Evolutionary conservation across 495 filamentous ascomycete species (phyloP).

Genomic region (Darksidea phi): DNA sequence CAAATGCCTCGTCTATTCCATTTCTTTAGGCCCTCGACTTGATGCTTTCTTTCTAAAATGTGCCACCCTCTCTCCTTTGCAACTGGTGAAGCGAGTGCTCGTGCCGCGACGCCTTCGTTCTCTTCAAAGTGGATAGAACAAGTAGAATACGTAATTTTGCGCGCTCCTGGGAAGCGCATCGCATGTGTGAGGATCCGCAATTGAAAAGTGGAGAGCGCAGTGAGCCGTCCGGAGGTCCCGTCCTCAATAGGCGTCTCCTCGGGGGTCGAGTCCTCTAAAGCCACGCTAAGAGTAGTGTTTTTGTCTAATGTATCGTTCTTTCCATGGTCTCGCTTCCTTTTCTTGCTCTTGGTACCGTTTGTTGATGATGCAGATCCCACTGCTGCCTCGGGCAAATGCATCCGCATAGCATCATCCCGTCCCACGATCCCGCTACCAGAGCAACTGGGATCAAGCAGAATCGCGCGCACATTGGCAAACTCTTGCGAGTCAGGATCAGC

Average conservation of each 20-base stretch:
- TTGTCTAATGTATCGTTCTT: background rate
- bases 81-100: constrained; percentile 62
- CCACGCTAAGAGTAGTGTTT: constrained; percentile 40
- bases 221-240: constrained; percentile 52
- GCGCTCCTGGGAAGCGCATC: constrained; percentile 74
- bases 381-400: constrained; percentile 51
- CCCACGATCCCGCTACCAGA: constrained; percentile 93
- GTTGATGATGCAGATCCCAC: background rate
- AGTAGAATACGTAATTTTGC: constrained; percentile 82
- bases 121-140: constrained; percentile 84
- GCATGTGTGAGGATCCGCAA: constrained; percentile 51
- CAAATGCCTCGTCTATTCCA: constrained; percentile 67
- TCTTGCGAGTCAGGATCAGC: constrained; percentile 59
- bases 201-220: constrained; percentile 50
- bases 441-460: constrained; percentile 90
- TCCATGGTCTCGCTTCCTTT: constrained; percentile 34
- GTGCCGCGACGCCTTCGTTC: constrained; percentile 80
- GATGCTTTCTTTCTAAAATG: constrained; percentile 65
- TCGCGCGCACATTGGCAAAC: constrained; percentile 61
- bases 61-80: constrained; percentile 73
- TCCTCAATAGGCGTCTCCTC: constrained; percentile 29
- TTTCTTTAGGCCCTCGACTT: constrained; percentile 65
- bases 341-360: constrained; percentile 44
- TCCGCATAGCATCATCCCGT: constrained; percentile 67
- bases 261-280: constrained; percentile 46